Evolutionary conservation across 1,139 yeast species (phyloP), one percentile per base, ranked within the genome.

Genomic region (Eremothecium coryli): DNA sequence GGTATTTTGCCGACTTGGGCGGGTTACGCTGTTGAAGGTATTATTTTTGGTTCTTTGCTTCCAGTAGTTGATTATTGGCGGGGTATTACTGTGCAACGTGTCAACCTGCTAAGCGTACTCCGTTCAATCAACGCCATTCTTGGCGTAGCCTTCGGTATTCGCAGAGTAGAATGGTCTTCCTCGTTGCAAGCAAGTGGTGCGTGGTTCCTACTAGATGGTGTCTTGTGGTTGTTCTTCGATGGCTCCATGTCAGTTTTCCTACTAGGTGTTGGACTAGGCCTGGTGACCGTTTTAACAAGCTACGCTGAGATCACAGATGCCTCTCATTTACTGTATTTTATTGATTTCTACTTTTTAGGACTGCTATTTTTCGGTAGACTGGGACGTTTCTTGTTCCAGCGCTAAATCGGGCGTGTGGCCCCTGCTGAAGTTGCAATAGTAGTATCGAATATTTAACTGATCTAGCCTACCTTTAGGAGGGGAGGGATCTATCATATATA

Each of bases 141-240:
- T 41, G 96, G 96, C 3, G 73, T 88, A 18, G 72, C 84, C 6
- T 86, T 82, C 51, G 94, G 93, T 15, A 71, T 86, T 29, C 71
- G 93, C 43, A 80, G 80, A 47, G 69, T 84, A 31, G 80, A 80
- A 44, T 85, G 95, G 95, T 63, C 71, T 28, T 74, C 86, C 1
- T 71, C 84, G 13, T 60, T 78, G 29, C 94, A 85, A 52, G 84
- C 85, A 4, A 73, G 88, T 5, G 65, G 74, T 29, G 71, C 80
- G 5, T 82, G 93, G 85, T 70, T 81, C 4, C 62, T 79, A 33
- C 66, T 84, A 38, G 82, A 82, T 58, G 81, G 93, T 1, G 74
- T 84, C 11, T 63, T 86, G 39, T 86, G 96, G 95, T 61, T 76
- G 38, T 62, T 82, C 31, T 66, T 85, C 37, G 96, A 86, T 56